Base-by-base conservation (phyloP, 805 yeast species). In the Metschnikowia santaceciliae region DNA sequence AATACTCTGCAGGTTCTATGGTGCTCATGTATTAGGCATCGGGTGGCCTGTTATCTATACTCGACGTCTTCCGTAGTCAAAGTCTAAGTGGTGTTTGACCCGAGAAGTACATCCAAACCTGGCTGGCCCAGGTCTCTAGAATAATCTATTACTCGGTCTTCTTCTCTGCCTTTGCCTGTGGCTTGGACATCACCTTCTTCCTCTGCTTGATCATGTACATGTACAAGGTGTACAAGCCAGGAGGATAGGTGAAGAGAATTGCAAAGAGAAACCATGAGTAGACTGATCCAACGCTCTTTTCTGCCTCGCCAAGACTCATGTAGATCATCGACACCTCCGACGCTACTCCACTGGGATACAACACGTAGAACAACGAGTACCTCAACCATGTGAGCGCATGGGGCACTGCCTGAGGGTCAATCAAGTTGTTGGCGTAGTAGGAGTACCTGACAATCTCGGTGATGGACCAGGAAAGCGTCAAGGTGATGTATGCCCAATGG, bases 311-410 rank as follows among this genome's bases (percentile, higher is more conserved):
- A 47, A 92, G 74, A 0, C 96, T 83, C 50, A 82, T 68, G 69
- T 81, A 85, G 52, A 89, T 77, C 70, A 90, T 80, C 34, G 75
- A 62, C 53, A 87, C 75, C 67, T 94, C 99, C 54, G 92, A 82
- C 1, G 87, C 80, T n/a, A 91, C 97, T 2, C 99, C 99, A 19
- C 86, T 68, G 17, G 99, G 99, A 63, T 94, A 94, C 56, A 94
- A 74, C 2, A 89, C 80, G 57, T 80, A 79, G 69, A 94, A 94
- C 26, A 89, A 71, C 55, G 88, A 87, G 76, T 94, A 94, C 62
- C 99, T 80, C 56, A 90, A 70, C 77, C 85, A 79, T 17, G 83
- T 79, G 57, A 92, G 74, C 63, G 72, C 64, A 36, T 63, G 60
- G 4, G 94, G 87, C 14, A 87, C 84, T 1, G 71, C 62, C 1